Evolutionary conservation across 1,139 yeast genomes (phyloP), one percentile per base, ranked within the genome.

Genomic region (Taphrina communis): DNA sequence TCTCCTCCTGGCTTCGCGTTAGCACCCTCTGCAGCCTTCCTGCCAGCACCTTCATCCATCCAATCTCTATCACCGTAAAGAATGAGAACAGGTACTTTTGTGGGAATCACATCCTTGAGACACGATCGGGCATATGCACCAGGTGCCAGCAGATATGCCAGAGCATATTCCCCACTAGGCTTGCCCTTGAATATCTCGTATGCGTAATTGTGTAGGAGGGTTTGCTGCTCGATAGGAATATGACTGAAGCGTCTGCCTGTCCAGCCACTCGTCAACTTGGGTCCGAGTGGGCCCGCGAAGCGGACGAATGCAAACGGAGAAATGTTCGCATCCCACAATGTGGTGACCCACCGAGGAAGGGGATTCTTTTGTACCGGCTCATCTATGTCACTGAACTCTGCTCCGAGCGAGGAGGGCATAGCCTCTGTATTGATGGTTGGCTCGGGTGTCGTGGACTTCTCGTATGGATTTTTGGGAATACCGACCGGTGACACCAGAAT

Each of bases 401-500:
- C 68, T 9, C 59, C 65, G 6, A 62, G 51, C 7, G 67, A 35
- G 11, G 68, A 19, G 6, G 48, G 44, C 19, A 67, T 52, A 6
- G 41, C 48, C 17, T 36, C 51, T 11, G 62, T 38, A 25, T 70
- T 56, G 39, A 65, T 42, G 14, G 53, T 9, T 74, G 74, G 17
- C 21, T 41, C 21, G 17, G 68, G 70, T 0, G 80, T 81, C 70
- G 86, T 85, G 39, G 85, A 82, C 1, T 88, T 78, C 0, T 92
- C 87, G 75, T 83, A 86, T 0, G 88, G 85, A 69, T 86, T 86
- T 67, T 90, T 81, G 73, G 90, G 96, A 35, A 94, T 89, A 0
- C 97, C 98, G 0, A 93, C 96, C 0, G 99, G 99, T 1, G 97
- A 89, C 1, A 90, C 86, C 50, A 94, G 81, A 44, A 91, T 83